phyloP scores from a whole-genome alignment of 441 rosid species.

The Gossypium aridum region DNA sequence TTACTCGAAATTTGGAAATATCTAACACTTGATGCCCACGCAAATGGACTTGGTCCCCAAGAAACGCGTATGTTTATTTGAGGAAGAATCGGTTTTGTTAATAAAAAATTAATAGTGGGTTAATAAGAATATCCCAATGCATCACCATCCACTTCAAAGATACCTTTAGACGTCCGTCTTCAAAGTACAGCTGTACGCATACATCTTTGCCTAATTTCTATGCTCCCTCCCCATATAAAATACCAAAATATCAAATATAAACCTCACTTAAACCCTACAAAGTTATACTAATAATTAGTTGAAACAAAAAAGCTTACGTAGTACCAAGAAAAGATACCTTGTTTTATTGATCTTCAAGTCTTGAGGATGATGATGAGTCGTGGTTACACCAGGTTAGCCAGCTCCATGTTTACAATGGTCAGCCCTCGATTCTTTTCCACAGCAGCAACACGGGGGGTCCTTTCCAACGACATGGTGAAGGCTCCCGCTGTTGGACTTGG shows the following conservation, averaged over 20 bases:
- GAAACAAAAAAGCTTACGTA: background rate
- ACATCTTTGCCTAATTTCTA: too few species aligned
- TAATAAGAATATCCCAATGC: background rate
- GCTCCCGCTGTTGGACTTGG: background rate
- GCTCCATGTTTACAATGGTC: background rate
- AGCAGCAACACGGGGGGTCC: background rate
- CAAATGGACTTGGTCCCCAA: conserved; percentile 3
- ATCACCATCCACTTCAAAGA: too few species aligned
- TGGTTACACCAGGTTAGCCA: background rate
- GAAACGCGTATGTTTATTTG: background rate
- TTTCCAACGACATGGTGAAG: background rate
- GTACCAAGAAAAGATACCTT: background rate
- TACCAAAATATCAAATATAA: background rate
- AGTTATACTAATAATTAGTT: background rate
- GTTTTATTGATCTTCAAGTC: background rate
- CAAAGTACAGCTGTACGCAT: too few species aligned
- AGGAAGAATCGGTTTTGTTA: background rate
- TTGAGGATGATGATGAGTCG: background rate
- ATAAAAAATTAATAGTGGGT: background rate
- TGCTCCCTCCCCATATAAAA: too few species aligned
- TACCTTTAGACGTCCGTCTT: too few species aligned
- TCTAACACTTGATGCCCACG: background rate
- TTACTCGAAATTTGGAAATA: background rate
- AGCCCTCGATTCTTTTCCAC: background rate
- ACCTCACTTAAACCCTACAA: background rate